Conservation (phyloP, 192 early-diverging fungal genomes). For the Jimgerdemannia lactiflua region DNA sequence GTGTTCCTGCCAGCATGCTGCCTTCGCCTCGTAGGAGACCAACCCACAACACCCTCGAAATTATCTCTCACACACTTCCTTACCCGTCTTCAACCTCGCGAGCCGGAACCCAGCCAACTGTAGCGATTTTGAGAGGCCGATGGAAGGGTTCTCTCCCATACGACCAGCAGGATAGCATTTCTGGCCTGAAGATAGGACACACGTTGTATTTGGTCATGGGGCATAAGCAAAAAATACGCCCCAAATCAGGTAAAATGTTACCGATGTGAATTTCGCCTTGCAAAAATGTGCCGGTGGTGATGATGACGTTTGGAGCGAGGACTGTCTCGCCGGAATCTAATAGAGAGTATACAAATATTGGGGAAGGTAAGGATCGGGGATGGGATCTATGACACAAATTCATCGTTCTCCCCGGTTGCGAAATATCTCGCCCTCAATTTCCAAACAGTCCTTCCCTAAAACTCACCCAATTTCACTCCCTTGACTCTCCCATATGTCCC, state of each 20-base stretch:
- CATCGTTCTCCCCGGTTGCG: neutral
- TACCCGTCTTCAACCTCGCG: conserved; percentile 76
- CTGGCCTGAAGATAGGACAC: conserved; percentile 25
- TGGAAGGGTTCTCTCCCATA: conserved; percentile 68
- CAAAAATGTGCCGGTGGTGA: conserved; percentile 82
- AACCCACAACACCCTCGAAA: too few relatives aligned
- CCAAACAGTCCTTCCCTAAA: neutral
- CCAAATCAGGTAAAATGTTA: conserved; percentile 11
- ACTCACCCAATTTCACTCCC: conserved; percentile 62
- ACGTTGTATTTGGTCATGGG: too few relatives aligned
- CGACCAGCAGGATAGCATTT: conserved; percentile 70
- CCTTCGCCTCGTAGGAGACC: too few relatives aligned
- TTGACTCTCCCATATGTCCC: conserved; percentile 37
- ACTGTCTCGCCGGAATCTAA: conserved; percentile 63
- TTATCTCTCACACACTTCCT: neutral
- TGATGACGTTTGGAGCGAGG: conserved; percentile 64
- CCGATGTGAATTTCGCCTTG: conserved; percentile 83
- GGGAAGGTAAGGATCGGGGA: too few relatives aligned
- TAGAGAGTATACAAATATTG: too few relatives aligned
- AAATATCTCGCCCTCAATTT: neutral
- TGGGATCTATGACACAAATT: too few relatives aligned
- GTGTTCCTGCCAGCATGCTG: too few relatives aligned
- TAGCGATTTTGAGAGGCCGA: conserved; percentile 73
- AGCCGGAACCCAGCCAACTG: conserved; percentile 71
- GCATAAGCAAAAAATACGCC: neutral